Percentiles rank a stretch among this genome's conserved stretches.
Evolutionary conservation across 305 asterid species (phyloP).

Genomic region (Lippia alba): DNA sequence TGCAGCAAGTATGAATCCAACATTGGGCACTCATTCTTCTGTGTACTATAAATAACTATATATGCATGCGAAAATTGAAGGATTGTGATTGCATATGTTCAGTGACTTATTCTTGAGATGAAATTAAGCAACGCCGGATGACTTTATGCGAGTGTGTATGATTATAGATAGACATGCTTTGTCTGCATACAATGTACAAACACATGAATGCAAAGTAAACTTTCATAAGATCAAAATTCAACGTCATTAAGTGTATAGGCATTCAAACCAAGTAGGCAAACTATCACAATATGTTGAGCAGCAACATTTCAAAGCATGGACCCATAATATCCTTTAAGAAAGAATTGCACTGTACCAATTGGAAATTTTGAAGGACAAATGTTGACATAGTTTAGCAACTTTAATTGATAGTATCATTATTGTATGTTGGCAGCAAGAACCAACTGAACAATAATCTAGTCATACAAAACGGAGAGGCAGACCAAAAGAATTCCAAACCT

Average conservation of each 20-base stretch:
- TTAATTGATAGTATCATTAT: constrained; percentile 10
- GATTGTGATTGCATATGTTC: too few species aligned
- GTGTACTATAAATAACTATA: constrained; percentile 11
- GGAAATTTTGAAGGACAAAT: constrained; percentile 18
- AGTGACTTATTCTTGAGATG: too few species aligned
- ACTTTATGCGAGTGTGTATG: too few species aligned
- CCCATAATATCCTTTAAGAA: constrained; percentile 11
- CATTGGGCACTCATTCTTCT: background rate
- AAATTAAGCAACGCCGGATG: too few species aligned
- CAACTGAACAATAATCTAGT: constrained; percentile 28
- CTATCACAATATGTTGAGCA: constrained; percentile 1
- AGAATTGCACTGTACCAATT: constrained; percentile 13
- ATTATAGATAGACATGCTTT: too few species aligned
- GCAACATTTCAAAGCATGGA: constrained; percentile 18
- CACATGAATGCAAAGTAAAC: too few species aligned
- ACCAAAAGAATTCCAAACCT: constrained; percentile 55
- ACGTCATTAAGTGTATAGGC: background rate
- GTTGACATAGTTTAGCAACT: constrained; percentile 1
- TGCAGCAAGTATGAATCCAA: background rate
- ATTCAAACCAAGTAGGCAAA: constrained; percentile 20
- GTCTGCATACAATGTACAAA: background rate
- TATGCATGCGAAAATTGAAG: background rate
- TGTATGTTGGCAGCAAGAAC: constrained; percentile 2
- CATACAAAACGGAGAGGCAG: constrained; percentile 20
- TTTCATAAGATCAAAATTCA: constrained; percentile 5